Evolutionary conservation across 2,329 filamentous ascomycete genomes (phyloP).

Genomic region (Camillea tinctor): DNA sequence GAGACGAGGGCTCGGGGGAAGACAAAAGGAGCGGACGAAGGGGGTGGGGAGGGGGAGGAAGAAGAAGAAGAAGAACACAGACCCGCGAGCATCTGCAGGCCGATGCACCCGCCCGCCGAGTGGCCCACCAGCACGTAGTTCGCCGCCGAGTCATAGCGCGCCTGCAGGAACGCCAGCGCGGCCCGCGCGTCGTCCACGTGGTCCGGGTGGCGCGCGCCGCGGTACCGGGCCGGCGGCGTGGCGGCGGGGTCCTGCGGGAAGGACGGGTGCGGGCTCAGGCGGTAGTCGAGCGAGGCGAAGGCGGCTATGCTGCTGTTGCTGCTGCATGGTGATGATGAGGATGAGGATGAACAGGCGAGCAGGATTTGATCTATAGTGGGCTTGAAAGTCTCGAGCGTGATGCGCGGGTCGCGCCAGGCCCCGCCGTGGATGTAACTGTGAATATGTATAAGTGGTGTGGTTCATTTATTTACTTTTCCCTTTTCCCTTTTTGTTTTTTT

Average conservation of each 20-base stretch:
- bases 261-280: constrained; percentile 54
- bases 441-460: neutral
- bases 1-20: constrained; percentile 56
- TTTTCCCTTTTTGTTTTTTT: neutral
- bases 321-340: too few species aligned
- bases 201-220: constrained; percentile 55
- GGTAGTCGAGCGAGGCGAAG: constrained; percentile 65
- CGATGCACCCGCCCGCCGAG: constrained; percentile 62
- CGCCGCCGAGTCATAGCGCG: constrained; percentile 40
- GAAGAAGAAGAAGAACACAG: neutral
- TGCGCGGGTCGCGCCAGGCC: constrained; percentile 60
- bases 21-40: constrained; percentile 20
- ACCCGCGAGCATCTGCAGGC: constrained; percentile 55
- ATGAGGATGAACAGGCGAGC: constrained; percentile 17
- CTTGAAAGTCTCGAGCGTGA: constrained; percentile 45
- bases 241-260: constrained; percentile 43
- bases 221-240: constrained; percentile 31
- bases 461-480: neutral
- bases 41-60: neutral
- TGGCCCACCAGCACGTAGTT: constrained; percentile 60
- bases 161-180: constrained; percentile 50
- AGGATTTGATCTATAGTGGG: constrained; percentile 44
- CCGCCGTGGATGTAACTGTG: constrained; percentile 59
- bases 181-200: constrained; percentile 57
- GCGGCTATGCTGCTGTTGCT: constrained; percentile 46